Evolutionary conservation across 2,329 filamentous ascomycete genomes (phyloP), one percentile per base, ranked within the genome.

Genomic region (Aspergillus tamarii): DNA sequence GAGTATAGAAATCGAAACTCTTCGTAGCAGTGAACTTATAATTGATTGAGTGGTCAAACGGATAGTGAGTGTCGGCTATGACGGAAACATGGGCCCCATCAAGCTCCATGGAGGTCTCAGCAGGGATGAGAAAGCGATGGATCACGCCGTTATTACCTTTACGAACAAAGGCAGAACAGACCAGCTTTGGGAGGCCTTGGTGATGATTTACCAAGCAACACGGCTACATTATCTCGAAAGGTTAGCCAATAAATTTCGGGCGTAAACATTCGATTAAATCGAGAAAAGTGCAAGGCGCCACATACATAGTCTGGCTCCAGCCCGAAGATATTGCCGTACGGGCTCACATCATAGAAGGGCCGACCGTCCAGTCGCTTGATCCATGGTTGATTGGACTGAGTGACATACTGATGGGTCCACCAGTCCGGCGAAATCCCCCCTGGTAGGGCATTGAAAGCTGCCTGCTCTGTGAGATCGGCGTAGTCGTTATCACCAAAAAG

Each of bases 161-260:
- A 11, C 68, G 70, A 7, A 83, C 79, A 73, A 80, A 87, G 63
- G 80, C 81, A 61, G 80, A 77, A 11, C 83, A 79, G 1, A 84
- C 70, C 61, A 84, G 87, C 66, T 87, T 87, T 0, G 86, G 84
- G 64, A 83, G 85, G 10, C 83, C 86, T 67, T 87, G 84, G 1
- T 81, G 82, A 66, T 87, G 84, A 62, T 88, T 88, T 63, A 88
- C 85, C 1, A 85, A 86, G 67, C 85, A 88, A 73, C 85, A 88
- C 1, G 78, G 78, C 21, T 62, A 14, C 32, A 36, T 36, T 23
- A 53, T 32, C 8, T 23, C 52, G 4, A 14, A 28, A 21, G 6
- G 43, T 54, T 19, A 54, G 30, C 11, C 50, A 48, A 26, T 48
- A 12, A 28, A 16, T 28, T 7, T 48, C 32, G 12, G 45, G 28